Evolutionary conservation across 139 green algal genomes (phyloP).

Genomic region (Micromonas commoda): DNA sequence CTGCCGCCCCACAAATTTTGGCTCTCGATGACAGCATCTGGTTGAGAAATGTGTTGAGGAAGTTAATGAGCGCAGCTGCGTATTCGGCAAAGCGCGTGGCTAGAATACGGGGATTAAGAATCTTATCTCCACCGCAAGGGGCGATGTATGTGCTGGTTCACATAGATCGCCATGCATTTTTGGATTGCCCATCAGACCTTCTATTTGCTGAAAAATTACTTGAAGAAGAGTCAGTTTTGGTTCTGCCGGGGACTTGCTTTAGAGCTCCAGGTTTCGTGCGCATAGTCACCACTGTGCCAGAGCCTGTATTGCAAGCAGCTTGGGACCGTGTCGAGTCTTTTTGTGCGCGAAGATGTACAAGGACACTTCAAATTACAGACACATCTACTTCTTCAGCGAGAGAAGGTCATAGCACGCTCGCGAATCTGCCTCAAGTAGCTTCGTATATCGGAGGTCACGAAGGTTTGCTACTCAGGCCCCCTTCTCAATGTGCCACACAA

Average conservation of each 20-base stretch:
- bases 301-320: slow-evolving; percentile 12
- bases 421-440: background rate
- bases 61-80: slow-evolving; percentile 3
- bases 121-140: slow-evolving; percentile 29
- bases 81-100: slow-evolving; percentile 11
- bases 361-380: background rate
- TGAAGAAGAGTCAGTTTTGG: slow-evolving; percentile 33
- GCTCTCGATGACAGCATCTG: slow-evolving; percentile 20
- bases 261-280: slow-evolving; percentile 25
- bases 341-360: slow-evolving; percentile 24
- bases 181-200: slow-evolving; percentile 22
- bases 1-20: slow-evolving; percentile 28
- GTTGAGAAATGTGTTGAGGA: background rate
- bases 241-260: slow-evolving; percentile 33
- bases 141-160: slow-evolving; percentile 43
- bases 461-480: background rate
- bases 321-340: slow-evolving; percentile 40
- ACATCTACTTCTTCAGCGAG: background rate
- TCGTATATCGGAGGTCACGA: background rate
- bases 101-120: slow-evolving; percentile 25
- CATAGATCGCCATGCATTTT: background rate
- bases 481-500: too few relatives aligned
- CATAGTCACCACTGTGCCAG: slow-evolving; percentile 27
- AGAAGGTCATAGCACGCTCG: background rate
- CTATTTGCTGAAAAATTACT: slow-evolving; percentile 24